Conservation (phyloP, 495 filamentous ascomycete species). For the Penicillium manginii region DNA sequence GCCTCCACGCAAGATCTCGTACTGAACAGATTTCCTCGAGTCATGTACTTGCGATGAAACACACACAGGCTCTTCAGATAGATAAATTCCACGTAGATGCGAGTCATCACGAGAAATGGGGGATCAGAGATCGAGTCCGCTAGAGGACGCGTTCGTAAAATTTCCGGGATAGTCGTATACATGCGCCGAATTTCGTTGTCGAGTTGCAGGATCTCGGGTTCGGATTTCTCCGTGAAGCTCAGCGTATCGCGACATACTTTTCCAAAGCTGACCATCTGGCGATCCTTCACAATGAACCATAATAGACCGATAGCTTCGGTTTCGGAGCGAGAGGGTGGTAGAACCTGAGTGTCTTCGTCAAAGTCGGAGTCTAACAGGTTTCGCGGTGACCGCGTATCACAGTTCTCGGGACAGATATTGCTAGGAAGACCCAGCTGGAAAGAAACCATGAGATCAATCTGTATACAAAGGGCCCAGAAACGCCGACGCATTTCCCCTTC, state of each 20-base stretch:
- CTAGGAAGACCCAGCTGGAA: slow-evolving; percentile 37
- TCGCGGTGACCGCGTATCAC: slow-evolving; percentile 30
- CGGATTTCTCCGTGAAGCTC: slow-evolving; percentile 29
- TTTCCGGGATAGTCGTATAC: slow-evolving; percentile 25
- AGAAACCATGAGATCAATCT: slow-evolving; percentile 31
- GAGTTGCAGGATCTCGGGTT: slow-evolving; percentile 36
- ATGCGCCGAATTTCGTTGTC: slow-evolving; percentile 31
- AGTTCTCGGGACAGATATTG: slow-evolving; percentile 26
- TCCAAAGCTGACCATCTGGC: slow-evolving; percentile 33
- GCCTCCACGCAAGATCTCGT: slow-evolving; percentile 23
- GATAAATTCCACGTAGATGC: slow-evolving; percentile 24
- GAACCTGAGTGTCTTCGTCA: slow-evolving; percentile 20
- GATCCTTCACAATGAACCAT: slow-evolving; percentile 37
- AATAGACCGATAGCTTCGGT: slow-evolving; percentile 28
- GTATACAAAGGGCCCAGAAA: slow-evolving; percentile 23
- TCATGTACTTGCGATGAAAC: slow-evolving; percentile 42
- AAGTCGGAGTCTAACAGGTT: slow-evolving; percentile 36
- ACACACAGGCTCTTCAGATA: slow-evolving; percentile 41
- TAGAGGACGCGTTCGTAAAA: slow-evolving; percentile 31
- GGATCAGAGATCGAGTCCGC: slow-evolving; percentile 37
- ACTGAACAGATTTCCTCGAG: slow-evolving; percentile 12
- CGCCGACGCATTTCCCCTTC: slow-evolving; percentile 34
- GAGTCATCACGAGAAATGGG: slow-evolving; percentile 38
- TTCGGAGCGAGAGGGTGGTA: slow-evolving; percentile 28
- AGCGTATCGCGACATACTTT: slow-evolving; percentile 32